Conservation (phyloP, 257 asterid species). For the Nicotiana undulata region DNA sequence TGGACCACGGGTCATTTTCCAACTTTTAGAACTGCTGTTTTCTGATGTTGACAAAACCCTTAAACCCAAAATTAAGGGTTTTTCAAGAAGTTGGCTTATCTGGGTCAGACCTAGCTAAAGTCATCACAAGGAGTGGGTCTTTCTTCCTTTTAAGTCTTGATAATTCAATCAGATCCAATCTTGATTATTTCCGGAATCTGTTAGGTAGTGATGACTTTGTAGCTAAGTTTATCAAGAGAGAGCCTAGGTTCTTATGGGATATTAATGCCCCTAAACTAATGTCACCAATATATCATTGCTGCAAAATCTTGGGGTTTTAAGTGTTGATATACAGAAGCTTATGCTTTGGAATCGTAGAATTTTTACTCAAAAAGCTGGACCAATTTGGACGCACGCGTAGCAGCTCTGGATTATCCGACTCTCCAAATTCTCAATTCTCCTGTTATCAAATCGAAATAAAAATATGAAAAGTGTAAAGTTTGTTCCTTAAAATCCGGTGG, state of each 20-base stretch:
- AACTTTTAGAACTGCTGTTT: too few species aligned
- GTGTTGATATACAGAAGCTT: neutral
- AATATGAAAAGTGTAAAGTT: too few species aligned
- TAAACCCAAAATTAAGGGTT: conserved; percentile 8
- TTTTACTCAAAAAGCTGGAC: neutral
- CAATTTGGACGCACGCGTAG: too few species aligned
- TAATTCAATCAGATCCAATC: too few species aligned
- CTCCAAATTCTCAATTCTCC: too few species aligned
- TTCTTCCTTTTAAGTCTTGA: neutral
- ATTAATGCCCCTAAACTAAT: neutral
- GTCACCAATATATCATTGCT: neutral
- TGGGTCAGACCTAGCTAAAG: neutral
- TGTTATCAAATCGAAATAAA: too few species aligned
- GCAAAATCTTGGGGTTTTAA: neutral
- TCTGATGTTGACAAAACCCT: too few species aligned
- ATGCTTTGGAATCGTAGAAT: neutral
- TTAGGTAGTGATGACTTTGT: neutral
- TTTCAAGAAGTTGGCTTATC: conserved; percentile 4
- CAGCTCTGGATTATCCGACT: too few species aligned
- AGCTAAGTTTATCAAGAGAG: conserved; percentile 5
- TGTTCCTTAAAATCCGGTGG: too few species aligned
- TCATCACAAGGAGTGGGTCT: neutral
- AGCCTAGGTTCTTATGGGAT: neutral
- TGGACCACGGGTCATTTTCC: too few species aligned
- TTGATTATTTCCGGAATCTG: neutral